Evolutionary conservation across 2,329 filamentous ascomycete species (phyloP), one percentile per base, ranked within the genome.

Genomic region (Ophiostoma sp.): DNA sequence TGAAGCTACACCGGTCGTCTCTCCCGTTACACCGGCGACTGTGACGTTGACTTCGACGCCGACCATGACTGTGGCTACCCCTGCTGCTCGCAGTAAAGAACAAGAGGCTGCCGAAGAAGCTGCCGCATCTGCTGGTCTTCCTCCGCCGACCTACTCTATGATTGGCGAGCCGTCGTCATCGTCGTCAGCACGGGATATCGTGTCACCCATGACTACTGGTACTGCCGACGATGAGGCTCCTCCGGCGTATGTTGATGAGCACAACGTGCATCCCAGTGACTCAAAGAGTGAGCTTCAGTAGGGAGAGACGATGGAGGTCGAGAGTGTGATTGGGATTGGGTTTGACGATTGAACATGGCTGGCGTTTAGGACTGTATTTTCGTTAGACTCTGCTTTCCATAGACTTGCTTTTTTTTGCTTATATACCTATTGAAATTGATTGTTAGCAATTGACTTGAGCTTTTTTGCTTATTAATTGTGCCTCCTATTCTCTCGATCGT

Each of bases 171-270:
- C 55, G 0, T 22, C 55, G 28, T 33, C 55, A 33, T 36, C 55
- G 12, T 48, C 42, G 42, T 25, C 59, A 19, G 12, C 55, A 7
- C 28, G 33, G 5, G 11, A 42, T 2, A 39, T 25, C 12, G 59
- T 39, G 8, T 63, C 15, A 22, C 2, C 57, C 28, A 17, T 28
- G 39, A 42, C 36, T 33, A 45, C 42, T 19, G 42, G 42, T 17
- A 19, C 42, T 17, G 42, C 42, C 15, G 73, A 3, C 8, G 48
- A 5, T n/a, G 75, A 74, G 2, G 79, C 79, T 17, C 52, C 76
- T 42, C 80, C 79, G 45, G 80, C 79, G 1, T 81, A 81, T 72
- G 78, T 74, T 0, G 78, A 79, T 25, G 75, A 78, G 3, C 75
- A 76, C 0, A 72, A 73, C 17, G 71, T 73, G 12, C 73, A 70